phyloP scores from a whole-genome alignment of 2,329 filamentous ascomycete species.

The Chaetomiaceae sp. region DNA sequence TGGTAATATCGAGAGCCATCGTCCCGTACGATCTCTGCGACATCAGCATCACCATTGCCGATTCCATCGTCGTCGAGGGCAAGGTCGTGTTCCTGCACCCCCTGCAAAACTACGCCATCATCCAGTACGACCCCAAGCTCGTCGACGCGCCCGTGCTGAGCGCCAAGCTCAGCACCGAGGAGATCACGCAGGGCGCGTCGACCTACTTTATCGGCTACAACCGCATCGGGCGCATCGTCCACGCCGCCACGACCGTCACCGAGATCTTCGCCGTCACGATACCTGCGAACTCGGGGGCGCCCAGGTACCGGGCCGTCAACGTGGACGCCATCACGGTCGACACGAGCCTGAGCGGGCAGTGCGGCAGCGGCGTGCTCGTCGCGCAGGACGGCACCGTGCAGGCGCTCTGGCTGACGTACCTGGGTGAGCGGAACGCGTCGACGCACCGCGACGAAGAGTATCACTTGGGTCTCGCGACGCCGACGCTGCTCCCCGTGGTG shows the following conservation, averaged over 20 bases:
- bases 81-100: constrained; percentile 96
- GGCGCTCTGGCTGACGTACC: constrained; percentile 93
- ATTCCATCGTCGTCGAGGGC: constrained; percentile 89
- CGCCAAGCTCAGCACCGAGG: constrained; percentile 73
- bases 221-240: constrained; percentile 86
- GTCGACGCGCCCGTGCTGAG: constrained; percentile 93
- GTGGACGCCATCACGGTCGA: constrained; percentile 96
- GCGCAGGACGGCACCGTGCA: constrained; percentile 88
- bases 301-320: constrained; percentile 90
- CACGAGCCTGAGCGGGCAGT: constrained; percentile 83
- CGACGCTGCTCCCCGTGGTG: constrained; percentile 83
- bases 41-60: constrained; percentile 91
- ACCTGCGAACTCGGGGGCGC: constrained; percentile 85
- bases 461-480: constrained; percentile 85
- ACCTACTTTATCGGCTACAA: constrained; percentile 99
- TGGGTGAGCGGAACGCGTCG: constrained; percentile 77
- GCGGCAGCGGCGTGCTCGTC: constrained; percentile 88
- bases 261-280: constrained; percentile 97
- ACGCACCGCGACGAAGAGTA: constrained; percentile 91
- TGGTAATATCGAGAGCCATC: constrained; percentile 88
- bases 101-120: constrained; percentile 91
- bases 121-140: constrained; percentile 88
- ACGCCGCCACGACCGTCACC: constrained; percentile 89
- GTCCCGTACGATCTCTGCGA: constrained; percentile 97
- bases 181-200: constrained; percentile 86